phyloP scores from a whole-genome alignment of 768 basidiomycete genomes.

The Leccinum rimulosum region DNA sequence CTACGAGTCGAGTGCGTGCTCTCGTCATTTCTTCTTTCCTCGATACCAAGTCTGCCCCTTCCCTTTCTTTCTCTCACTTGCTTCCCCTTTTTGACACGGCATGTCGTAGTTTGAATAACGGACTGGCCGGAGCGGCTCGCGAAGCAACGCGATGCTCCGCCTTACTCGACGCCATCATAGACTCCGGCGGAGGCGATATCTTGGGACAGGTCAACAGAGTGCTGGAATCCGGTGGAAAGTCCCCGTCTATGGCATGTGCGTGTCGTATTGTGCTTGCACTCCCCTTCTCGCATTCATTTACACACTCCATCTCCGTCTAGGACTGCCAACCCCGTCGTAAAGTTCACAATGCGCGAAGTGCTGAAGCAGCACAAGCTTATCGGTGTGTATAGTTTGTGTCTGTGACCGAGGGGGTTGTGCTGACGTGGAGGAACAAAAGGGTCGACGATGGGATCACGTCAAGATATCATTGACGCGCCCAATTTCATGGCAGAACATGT shows the following conservation, averaged over 20 bases:
- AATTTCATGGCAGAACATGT: conserved; percentile 61
- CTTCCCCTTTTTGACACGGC: neutral
- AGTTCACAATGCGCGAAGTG: conserved; percentile 77
- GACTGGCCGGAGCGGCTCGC: conserved; percentile 52
- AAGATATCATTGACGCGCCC: conserved; percentile 70
- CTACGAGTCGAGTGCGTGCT: too few relatives aligned
- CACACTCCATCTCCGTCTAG: conserved; percentile 2
- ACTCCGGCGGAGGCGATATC: conserved; percentile 70
- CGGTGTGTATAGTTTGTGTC: conserved; percentile 42
- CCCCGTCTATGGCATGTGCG: conserved; percentile 50
- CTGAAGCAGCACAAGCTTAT: conserved; percentile 71
- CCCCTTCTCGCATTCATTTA: conserved; percentile 1
- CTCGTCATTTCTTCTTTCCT: too few relatives aligned
- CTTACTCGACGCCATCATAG: conserved; percentile 59
- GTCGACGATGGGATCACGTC: conserved; percentile 81
- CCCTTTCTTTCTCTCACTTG: neutral
- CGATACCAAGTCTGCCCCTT: too few relatives aligned
- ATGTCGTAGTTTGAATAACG: conserved; percentile 29
- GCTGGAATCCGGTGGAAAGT: conserved; percentile 49
- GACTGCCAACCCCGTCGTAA: conserved; percentile 41
- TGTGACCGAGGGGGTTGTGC: neutral
- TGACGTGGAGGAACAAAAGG: conserved; percentile 42
- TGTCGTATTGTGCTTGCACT: neutral
- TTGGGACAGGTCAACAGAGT: conserved; percentile 43
- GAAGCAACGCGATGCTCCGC: conserved; percentile 21